Evolutionary conservation across 768 basidiomycete genomes (phyloP), one percentile per base, ranked within the genome.

Genomic region (Mycena galopus): DNA sequence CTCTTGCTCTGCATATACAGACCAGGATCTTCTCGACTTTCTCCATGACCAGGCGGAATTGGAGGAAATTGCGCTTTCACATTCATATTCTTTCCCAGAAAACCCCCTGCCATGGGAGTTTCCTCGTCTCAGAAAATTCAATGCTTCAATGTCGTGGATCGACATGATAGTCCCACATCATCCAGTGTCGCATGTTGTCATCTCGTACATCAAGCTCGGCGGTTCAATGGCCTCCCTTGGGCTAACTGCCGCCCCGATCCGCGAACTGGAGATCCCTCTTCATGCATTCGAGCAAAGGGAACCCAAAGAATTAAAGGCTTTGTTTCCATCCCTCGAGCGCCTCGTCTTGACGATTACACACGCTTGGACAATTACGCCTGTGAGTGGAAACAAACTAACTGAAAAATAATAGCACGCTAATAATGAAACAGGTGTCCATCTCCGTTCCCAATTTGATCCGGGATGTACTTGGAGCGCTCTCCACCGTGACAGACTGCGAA

Each of bases 101-200:
- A 33, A 2, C 0, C 23, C 37, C 14, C 25, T 33, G n/a, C 57
- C 53, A 16, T 73, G 72, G 72, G 16, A 33, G 21, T 70, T 73
- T 33, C 68, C 64, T 9, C 10, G 19, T 8, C 67, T 70, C 5
- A 42, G 32, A 9, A 64, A 60, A 32, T 63, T 73, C 51, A 37
- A 44, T 17, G 73, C 57, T 0, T 53, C 73, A 16, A 69, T 69
- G 73, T 64, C 73, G 7, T 73, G 73, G 73, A 42, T 53, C 1
- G 68, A 73, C 23, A 12, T 35, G 16, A 58, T 73, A 4, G 16
- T 65, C 27, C 73, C 65, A 7, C 30, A 33, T 9, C 35, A 59
- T 1, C 65, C 72, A 2, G 57, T 70, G 5, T 73, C 68, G 17
- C 64, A 67, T 62, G 27, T 73, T 4, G 29, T 39, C 1, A 32